phyloP scores from a whole-genome alignment of 1,284 basidiomycete species.

The Porogramme epimiltina region DNA sequence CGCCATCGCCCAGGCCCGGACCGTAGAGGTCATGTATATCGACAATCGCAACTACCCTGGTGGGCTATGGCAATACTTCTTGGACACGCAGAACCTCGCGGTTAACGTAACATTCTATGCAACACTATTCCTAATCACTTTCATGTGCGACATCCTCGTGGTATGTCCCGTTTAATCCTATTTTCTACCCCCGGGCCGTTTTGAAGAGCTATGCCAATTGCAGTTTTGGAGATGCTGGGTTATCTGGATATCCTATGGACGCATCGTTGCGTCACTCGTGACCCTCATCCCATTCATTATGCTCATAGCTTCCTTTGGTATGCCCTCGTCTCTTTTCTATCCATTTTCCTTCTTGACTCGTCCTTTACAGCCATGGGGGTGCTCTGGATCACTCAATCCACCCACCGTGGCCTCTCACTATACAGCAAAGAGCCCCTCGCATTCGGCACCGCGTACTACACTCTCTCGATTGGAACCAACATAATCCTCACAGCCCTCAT shows the following conservation, averaged over 20 bases:
- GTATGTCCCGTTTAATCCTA: no score
- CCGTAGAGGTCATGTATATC: constrained; percentile 39
- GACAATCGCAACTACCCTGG: constrained; percentile 46
- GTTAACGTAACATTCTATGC: constrained; percentile 43
- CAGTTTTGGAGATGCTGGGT: constrained; percentile 51
- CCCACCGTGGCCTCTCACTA: constrained; percentile 39
- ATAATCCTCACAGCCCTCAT: constrained; percentile 48
- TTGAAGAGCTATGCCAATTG: not conserved
- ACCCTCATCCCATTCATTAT: constrained; percentile 30
- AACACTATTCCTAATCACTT: constrained; percentile 39
- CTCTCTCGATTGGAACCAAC: constrained; percentile 47
- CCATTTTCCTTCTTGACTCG: not conserved
- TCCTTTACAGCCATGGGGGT: constrained; percentile 41
- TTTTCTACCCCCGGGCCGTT: no score
- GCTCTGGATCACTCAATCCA: constrained; percentile 45
- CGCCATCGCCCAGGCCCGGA: not conserved
- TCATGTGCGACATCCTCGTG: constrained; percentile 37
- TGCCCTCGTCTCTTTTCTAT: constrained; percentile 5
- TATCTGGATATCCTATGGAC: constrained; percentile 43
- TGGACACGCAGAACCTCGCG: constrained; percentile 33
- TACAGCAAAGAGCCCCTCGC: constrained; percentile 42
- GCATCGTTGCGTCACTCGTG: constrained; percentile 33
- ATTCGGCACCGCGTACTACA: constrained; percentile 40
- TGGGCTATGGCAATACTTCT: constrained; percentile 40
- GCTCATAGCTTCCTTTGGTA: constrained; percentile 42